These are phyloP conservation scores for Erodium chrysanthum DNA, from an alignment of 441 rosid genomes.

Conservation along the genomic window DNA sequence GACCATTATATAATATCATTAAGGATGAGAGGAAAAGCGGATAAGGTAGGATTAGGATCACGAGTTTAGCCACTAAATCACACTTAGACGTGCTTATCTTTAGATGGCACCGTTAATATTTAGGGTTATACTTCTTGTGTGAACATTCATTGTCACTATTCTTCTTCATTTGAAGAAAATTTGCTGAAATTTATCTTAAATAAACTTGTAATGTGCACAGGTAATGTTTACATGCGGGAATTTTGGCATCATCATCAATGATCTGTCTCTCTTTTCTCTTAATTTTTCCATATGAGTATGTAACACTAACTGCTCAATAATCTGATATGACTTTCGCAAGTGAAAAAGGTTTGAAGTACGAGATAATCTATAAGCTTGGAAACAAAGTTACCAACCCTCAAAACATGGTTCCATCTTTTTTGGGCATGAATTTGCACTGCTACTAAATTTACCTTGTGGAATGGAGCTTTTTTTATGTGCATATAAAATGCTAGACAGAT, in stretches of 20 bases:
- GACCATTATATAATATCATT: neutral
- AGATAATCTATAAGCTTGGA: neutral
- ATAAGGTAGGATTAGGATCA: neutral
- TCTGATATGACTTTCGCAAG: neutral
- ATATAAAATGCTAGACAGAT: neutral
- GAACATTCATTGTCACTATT: neutral
- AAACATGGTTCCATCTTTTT: neutral
- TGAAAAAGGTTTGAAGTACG: neutral
- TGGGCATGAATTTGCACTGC: neutral
- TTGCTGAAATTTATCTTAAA: neutral
- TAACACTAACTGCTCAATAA: neutral
- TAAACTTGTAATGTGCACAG: neutral
- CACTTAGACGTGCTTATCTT: neutral
- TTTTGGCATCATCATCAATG: neutral
- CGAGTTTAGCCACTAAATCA: neutral
- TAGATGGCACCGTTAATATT: neutral
- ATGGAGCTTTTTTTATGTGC: neutral
- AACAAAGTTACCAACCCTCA: neutral
- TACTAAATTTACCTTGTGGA: neutral
- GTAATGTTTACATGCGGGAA: neutral
- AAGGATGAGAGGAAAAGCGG: conserved; percentile 2
- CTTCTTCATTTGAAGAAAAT: neutral
- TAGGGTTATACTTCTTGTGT: neutral
- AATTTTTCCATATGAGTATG: neutral
- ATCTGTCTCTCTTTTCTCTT: neutral